Percentiles rank a stretch among this genome's conserved stretches.
phyloP scores from a whole-genome alignment of 768 basidiomycete genomes.

The Tricholoma sp. region DNA sequence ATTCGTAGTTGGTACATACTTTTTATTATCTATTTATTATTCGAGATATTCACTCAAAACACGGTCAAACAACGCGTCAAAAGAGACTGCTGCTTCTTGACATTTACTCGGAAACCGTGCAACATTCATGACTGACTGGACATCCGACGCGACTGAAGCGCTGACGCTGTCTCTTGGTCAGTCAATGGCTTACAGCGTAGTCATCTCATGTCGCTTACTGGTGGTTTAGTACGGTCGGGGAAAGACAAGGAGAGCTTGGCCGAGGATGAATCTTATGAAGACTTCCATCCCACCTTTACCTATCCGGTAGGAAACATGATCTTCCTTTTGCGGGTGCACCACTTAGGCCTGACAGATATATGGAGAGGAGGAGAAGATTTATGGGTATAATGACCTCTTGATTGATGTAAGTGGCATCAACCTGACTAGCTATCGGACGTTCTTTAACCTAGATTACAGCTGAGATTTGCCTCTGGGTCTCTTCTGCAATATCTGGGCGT shows the following conservation, averaged over 20 bases:
- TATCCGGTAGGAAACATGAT: constrained; percentile 67
- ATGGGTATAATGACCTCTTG: constrained; percentile 81
- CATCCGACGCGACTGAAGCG: constrained; percentile 73
- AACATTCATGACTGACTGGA: constrained; percentile 65
- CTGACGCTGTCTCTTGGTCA: constrained; percentile 72
- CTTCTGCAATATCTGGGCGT: constrained; percentile 72
- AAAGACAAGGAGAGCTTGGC: constrained; percentile 56
- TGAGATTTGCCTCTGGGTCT: constrained; percentile 85
- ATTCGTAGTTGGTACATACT: neutral
- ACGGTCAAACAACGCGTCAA: constrained; percentile 19
- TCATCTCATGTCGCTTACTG: neutral
- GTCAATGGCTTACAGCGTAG: neutral
- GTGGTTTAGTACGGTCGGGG: constrained; percentile 55
- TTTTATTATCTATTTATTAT: neutral
- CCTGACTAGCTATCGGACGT: neutral
- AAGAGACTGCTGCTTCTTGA: too few species aligned
- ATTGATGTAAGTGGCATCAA: constrained; percentile 61
- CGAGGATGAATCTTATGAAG: constrained; percentile 54
- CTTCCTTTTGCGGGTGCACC: neutral
- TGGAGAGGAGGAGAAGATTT: constrained; percentile 94
- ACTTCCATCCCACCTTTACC: constrained; percentile 86
- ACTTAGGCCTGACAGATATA: constrained; percentile 56
- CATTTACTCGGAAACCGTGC: too few species aligned
- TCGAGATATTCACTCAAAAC: too few species aligned
- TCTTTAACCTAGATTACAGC: constrained; percentile 32